Percentiles rank a stretch among this genome's conserved stretches.
phyloP scores from a whole-genome alignment of 192 early-diverging fungal genomes.

The Coemansia javaensis region DNA sequence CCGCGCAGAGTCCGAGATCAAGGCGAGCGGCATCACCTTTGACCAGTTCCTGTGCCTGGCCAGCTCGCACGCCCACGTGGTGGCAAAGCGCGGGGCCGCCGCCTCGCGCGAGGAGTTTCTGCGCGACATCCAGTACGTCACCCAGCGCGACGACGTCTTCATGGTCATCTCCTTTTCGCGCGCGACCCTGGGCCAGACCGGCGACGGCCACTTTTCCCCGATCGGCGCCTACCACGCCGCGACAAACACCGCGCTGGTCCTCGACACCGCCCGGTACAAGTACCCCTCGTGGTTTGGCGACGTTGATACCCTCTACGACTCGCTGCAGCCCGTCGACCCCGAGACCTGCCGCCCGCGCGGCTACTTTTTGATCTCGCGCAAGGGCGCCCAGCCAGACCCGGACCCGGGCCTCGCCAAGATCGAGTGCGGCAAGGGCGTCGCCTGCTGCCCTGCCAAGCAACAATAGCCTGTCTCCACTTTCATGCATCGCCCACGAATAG shows the following conservation, averaged over 20 bases:
- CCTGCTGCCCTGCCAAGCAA: conserved; percentile 30
- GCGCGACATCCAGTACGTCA: conserved; percentile 64
- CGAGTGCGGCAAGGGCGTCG: conserved; percentile 20
- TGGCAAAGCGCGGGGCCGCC: conserved; percentile 65
- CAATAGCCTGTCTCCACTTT: background rate
- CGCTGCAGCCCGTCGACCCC: conserved; percentile 74
- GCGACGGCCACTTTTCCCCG: conserved; percentile 93
- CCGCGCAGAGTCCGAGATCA: conserved; percentile 64
- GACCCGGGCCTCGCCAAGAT: conserved; percentile 30
- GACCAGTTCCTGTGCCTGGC: conserved; percentile 86
- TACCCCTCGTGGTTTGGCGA: conserved; percentile 85
- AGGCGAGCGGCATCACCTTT: conserved; percentile 82
- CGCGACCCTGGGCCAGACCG: conserved; percentile 73
- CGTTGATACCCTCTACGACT: conserved; percentile 68
- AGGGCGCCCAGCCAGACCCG: conserved; percentile 13
- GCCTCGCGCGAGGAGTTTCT: conserved; percentile 73
- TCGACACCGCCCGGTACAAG: conserved; percentile 88
- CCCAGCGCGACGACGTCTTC: conserved; percentile 65
- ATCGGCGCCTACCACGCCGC: conserved; percentile 77
- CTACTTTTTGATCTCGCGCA: conserved; percentile 71
- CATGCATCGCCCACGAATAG: too few relatives aligned
- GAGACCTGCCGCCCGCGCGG: conserved; percentile 80
- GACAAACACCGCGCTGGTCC: conserved; percentile 69
- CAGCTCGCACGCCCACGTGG: conserved; percentile 77
- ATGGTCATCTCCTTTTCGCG: conserved; percentile 89